Evolutionary conservation across 768 basidiomycete species (phyloP), one percentile per base, ranked within the genome.

Genomic region (Kwoniella dendrophila): DNA sequence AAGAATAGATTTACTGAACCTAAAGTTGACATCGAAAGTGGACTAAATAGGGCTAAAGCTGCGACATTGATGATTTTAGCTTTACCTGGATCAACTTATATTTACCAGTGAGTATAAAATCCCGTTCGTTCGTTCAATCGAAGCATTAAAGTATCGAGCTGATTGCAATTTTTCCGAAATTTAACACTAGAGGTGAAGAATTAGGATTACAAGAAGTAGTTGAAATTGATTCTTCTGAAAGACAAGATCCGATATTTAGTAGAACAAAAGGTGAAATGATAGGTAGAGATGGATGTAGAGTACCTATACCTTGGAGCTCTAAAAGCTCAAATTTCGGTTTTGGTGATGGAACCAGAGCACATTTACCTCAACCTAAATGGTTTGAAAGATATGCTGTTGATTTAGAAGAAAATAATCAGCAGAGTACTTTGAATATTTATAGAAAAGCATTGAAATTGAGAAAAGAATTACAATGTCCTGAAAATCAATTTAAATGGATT

Each of bases 171-270:
- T 40, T 36, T n/a, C 11, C 6, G 6, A n/a, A n/a, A n/a, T n/a
- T n/a, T n/a, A n/a, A n/a, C n/a, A n/a, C n/a, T 38, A 70, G 69
- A 48, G 73, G 73, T n/a, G 73, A 75, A 59, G 73, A 75, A 53
- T 62, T 75, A 32, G 73, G 73, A 33, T 52, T 75, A 16, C 66
- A 52, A 16, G 73, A 75, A 61, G 70, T 75, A 12, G 56, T 61
- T 18, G 69, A 72, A 26, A 72, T 75, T 45, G 43, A 61, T 16
- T 38, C 61, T 29, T 22, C 32, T 5, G 44, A 68, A 24, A 38
- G 69, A 32, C 73, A 75, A 67, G 73, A 75, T 49, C 73, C 73
- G 34, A 67, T 61, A 4, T 75, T 72, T 56, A 57, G 63, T 62
- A 58, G 69, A 3, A 70, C 58, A 20, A 56, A 69, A 12, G 73